Base-by-base conservation (phyloP, 768 basidiomycete species). In the Podaxis pistillaris region DNA sequence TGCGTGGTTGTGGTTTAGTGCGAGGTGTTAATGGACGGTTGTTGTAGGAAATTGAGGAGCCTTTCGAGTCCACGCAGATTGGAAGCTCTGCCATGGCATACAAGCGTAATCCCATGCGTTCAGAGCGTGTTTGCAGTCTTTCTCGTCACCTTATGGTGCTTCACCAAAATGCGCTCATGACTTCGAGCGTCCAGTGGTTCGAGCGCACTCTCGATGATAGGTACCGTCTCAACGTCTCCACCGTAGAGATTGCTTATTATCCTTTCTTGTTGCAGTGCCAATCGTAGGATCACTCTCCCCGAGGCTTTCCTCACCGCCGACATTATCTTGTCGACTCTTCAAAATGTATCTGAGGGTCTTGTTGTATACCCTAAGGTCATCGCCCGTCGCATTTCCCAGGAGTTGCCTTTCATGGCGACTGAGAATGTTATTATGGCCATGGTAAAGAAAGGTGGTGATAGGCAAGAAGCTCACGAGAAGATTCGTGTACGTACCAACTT, bases 351-450 rank as follows among this genome's bases (percentile, higher is more conserved):
- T 2, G 97, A 98, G 76, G 97, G 96, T 0, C 83, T 99, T n/a
- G 95, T 98, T n/a, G 96, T 99, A 60, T 98, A 98, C 74, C 97
- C 97, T 9, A 89, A 86, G 73, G 96, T 99, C 64, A 98, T 99
- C 66, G 93, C 84, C 9, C 86, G 94, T 46, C 88, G 94, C 40
- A 96, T 99, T 73, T 75, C 87, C 2, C 93, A 98, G 74, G 97
- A 99, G 74, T 83, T 99, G 37, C 97, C 97, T 0, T 98, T 98
- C 84, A 98, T 99, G 97, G 95, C 96, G 3, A 99, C 97, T 1
- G 97, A 99, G 76, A 99, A 99, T 74, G 84, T 99, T 76, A 98
- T 98, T 77, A 98, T 99, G 97, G 94, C 94, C 1, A 86, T 99
- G 47, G 97, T 98, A 65, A 97, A 93, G 76, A 87, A 85, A 54